phyloP scores from a whole-genome alignment of 331 rosid species.

The Telfairia occidentalis region DNA sequence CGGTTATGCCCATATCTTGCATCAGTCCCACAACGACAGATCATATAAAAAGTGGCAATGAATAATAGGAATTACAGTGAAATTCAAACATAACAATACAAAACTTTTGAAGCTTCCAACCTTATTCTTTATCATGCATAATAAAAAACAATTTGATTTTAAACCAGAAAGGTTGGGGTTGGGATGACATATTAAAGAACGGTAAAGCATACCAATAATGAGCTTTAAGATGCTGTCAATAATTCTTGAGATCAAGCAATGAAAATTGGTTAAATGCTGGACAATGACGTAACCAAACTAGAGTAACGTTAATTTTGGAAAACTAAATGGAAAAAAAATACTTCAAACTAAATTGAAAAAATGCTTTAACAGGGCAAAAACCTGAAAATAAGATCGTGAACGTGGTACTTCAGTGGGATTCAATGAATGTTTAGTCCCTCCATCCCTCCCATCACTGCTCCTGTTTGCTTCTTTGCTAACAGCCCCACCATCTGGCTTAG shows the following conservation, averaged over 20 bases:
- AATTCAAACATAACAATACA: neutral
- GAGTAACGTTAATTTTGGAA: neutral
- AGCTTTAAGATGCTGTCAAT: constrained; percentile 4
- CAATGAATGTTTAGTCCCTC: constrained; percentile 32
- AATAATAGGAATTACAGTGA: neutral
- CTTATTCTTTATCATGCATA: neutral
- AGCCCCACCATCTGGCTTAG: constrained; percentile 29
- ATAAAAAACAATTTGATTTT: neutral
- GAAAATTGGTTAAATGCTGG: neutral
- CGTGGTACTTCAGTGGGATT: constrained; percentile 35
- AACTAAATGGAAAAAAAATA: neutral
- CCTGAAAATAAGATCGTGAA: constrained; percentile 57
- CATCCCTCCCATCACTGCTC: constrained; percentile 27
- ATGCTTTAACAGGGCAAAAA: constrained; percentile 11
- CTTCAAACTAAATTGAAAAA: neutral
- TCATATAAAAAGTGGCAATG: neutral
- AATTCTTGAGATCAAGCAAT: neutral
- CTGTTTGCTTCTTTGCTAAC: constrained; percentile 28
- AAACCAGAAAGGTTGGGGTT: neutral
- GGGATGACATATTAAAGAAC: neutral
- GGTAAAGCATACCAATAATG: neutral
- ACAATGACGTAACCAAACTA: neutral
- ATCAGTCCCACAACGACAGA: neutral
- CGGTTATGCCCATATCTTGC: neutral
- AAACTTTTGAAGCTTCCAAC: neutral